Evolutionary conservation across 2,329 filamentous ascomycete genomes (phyloP).

Genomic region (Hypoxylon sp.): DNA sequence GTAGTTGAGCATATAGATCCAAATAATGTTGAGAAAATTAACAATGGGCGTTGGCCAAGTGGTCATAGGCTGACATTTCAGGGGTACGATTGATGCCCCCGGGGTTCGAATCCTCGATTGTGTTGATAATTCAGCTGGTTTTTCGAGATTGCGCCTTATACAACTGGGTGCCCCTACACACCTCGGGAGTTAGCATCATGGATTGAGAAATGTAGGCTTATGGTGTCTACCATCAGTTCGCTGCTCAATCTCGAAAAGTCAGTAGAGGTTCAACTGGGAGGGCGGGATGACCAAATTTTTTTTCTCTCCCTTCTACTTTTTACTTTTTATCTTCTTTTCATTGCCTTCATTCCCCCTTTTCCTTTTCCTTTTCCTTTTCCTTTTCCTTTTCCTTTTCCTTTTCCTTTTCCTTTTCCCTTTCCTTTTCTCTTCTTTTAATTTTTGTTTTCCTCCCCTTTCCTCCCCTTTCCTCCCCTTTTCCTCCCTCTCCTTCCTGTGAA

Average conservation of each 20-base stretch:
- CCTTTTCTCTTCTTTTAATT: too few species aligned
- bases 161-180: constrained; percentile 8
- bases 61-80: constrained; percentile 16
- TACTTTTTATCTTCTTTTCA: too few species aligned
- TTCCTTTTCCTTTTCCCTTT: too few species aligned
- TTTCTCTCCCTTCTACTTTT: neutral
- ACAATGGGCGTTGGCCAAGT: constrained; percentile 16
- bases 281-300: constrained; percentile 10
- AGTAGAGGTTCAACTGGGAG: neutral
- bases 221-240: neutral
- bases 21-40: neutral
- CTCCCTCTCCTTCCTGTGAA: too few species aligned
- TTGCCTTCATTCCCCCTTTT: neutral
- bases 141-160: constrained; percentile 2
- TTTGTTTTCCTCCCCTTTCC: neutral
- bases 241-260: neutral
- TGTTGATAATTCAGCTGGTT: neutral
- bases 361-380: neutral
- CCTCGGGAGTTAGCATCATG: neutral
- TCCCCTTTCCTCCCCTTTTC: too few species aligned
- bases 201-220: neutral
- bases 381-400: too few species aligned
- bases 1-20: neutral
- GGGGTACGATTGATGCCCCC: neutral
- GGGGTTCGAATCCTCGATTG: constrained; percentile 25